A percentile compares a stretch with the other conserved stretches of the same genome.
Evolutionary conservation across 2,329 filamentous ascomycete genomes (phyloP).

Genomic region (Pseudogymnoascus sp.): DNA sequence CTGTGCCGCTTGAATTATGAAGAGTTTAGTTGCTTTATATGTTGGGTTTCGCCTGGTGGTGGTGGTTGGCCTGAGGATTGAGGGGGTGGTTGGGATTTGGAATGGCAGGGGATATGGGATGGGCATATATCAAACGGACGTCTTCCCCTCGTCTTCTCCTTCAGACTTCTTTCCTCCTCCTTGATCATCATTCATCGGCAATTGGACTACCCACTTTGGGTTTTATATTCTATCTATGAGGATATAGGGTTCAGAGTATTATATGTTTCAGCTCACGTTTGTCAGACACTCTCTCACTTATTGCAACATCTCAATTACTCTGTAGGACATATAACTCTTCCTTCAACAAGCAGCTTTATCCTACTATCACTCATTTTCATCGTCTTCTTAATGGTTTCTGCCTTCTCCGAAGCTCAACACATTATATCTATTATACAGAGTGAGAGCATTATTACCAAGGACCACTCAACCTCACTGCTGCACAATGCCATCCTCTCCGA

Average conservation of each 20-base stretch:
- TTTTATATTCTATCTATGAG: not conserved
- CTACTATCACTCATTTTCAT: not conserved
- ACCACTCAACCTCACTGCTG: conserved; percentile 54
- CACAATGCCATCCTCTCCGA: not conserved
- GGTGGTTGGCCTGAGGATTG: not conserved
- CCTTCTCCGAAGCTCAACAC: not conserved
- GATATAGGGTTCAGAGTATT: not conserved
- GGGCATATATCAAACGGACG: not conserved
- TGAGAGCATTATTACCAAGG: conserved; percentile 41
- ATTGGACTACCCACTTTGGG: not conserved
- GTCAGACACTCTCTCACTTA: not conserved
- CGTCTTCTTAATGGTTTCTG: not conserved
- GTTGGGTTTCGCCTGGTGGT: not conserved
- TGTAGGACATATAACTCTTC: not conserved
- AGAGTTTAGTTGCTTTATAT: not conserved
- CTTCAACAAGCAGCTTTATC: not conserved
- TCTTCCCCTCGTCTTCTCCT: not conserved
- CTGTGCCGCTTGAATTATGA: not conserved
- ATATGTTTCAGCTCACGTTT: not conserved
- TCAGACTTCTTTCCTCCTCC: not conserved
- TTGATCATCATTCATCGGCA: not conserved
- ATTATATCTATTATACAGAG: not conserved
- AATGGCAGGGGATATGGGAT: not conserved
- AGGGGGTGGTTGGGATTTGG: not conserved
- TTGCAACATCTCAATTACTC: not conserved